Base-by-base conservation (phyloP, 1,139 yeast genomes). In the Tardiomyces depauwii region DNA sequence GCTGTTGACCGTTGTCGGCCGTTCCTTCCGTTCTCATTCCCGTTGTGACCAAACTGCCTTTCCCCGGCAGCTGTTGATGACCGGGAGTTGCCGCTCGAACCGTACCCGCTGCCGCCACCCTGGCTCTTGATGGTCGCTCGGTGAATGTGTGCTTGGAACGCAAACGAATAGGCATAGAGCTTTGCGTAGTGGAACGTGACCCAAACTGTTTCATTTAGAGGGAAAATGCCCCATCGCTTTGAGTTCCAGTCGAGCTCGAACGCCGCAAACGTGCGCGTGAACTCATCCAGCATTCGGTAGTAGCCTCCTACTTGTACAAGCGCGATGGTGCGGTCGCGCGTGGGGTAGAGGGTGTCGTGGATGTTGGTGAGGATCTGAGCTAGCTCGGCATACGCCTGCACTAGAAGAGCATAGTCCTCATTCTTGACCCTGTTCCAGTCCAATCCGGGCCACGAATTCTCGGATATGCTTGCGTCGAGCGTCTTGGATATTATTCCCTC, bases 91-190 rank as follows among this genome's bases (percentile, higher is more conserved):
- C 7, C 4, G 7, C 7, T 21, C n/a, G n/a, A n/a, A n/a, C n/a
- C n/a, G 40, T 27, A 36, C 43, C 5, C 42, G 42, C n/a, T n/a
- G n/a, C n/a, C n/a, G 28, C 47, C 40, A n/a, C 43, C 47, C 28
- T 50, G 41, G 23, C 45, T 42, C 42, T 44, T 25, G 23, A 39
- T 39, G 11, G 51, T 52, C 14, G 49, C 50, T 12, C 58, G 47
- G 18, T 49, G 49, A 12, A 55, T 40, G 42, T 55, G 58, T 2
- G 56, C 54, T 42, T 55, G 57, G 42, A 55, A 55, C 2, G 54
- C 58, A 45, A 55, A 55, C 11, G 53, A 51, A 42, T 55, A 55
- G 2, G 58, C 56, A 42, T 55, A 55, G 18, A 55, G 47, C 16
- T 49, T 47, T 4, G 58, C 47, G 43, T 50, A 55, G 42, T 54